A percentile compares a stretch with the other conserved stretches of the same genome.
Conservation (phyloP, 306 rosid species). For the Oxytropis ochrocephala region DNA sequence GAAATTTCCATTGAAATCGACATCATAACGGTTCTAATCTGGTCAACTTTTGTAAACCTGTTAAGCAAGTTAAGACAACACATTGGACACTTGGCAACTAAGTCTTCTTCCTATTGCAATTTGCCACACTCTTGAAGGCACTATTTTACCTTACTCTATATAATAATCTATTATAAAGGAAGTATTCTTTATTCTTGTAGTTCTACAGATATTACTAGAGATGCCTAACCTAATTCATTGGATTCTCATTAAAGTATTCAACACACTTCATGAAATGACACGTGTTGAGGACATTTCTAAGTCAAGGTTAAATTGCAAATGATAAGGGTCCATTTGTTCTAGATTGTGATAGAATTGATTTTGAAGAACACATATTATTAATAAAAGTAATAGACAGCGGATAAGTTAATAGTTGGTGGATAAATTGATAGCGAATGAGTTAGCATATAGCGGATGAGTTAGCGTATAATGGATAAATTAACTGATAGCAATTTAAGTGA, state of each 20-base stretch:
- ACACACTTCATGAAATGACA: neutral
- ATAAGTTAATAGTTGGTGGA: no score
- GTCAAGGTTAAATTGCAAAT: conserved; percentile 8
- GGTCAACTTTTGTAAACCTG: conserved; percentile 17
- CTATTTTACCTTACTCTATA: neutral
- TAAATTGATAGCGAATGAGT: no score
- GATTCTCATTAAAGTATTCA: conserved; percentile 15
- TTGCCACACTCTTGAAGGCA: neutral
- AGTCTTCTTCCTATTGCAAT: neutral
- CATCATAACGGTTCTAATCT: conserved; percentile 14
- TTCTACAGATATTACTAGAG: neutral
- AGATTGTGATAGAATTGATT: no score
- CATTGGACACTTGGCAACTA: conserved; percentile 20
- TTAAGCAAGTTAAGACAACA: conserved; percentile 6
- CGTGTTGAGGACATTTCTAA: neutral
- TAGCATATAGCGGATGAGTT: no score
- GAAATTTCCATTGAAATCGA: conserved; percentile 18
- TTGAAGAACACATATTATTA: no score
- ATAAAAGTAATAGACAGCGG: no score
- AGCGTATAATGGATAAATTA: no score
- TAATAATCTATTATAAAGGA: neutral
- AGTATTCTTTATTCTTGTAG: no score
- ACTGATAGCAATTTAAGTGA: no score
- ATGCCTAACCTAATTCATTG: neutral
- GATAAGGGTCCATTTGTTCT: no score